Evolutionary conservation across 148 eudicot species (phyloP), one percentile per base, ranked within the genome.

Genomic region (Nyssa sinensis): DNA sequence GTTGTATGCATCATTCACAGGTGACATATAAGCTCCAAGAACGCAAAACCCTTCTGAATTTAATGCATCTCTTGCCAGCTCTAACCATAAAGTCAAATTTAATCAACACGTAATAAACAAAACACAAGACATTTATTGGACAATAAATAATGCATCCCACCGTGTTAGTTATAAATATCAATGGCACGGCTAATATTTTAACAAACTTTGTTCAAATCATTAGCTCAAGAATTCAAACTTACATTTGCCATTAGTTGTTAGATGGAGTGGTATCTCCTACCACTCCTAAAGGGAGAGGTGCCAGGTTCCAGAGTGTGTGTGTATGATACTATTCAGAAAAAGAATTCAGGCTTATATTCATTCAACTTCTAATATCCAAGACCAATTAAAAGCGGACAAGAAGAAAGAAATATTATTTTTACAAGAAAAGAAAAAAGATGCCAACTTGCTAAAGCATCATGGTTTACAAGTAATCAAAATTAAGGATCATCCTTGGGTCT

Each of bases 21-120:
- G 98, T 60, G 98, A 95, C 93, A 92, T 84, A 75, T 95, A 95
- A 77, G 92, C 98, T 84, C 98, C 98, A 78, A 95, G 79, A 53
- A 90, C 96, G 65, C 76, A 81, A 74, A 81, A 90, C 65, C 97
- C 97, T 82, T 90, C 86, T 19, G 91, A 81, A 75, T 55, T 81
- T 73, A 95, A 57, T 64, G 94, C 96, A 82, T 92, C 97, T 75
- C 91, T 92, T 60, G 97, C 94, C 86, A 95, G 71, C 76, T 92
- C 97, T 95, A 81, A 73, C 73, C 80, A 82, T 67, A 58, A 62
- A 67, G 70, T 51, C 19, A 76, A 68, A 30, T 31, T 72, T 31
- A 55, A 66, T 33, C 16, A 65, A 57, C 4, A 35, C n/a, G 7
- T 49, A 29, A 23, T 44, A 53, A 74, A 31, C 7, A 29, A 16